Conservation (phyloP, 108 stramenopile species). For the Pseudonitzschia pungens region DNA sequence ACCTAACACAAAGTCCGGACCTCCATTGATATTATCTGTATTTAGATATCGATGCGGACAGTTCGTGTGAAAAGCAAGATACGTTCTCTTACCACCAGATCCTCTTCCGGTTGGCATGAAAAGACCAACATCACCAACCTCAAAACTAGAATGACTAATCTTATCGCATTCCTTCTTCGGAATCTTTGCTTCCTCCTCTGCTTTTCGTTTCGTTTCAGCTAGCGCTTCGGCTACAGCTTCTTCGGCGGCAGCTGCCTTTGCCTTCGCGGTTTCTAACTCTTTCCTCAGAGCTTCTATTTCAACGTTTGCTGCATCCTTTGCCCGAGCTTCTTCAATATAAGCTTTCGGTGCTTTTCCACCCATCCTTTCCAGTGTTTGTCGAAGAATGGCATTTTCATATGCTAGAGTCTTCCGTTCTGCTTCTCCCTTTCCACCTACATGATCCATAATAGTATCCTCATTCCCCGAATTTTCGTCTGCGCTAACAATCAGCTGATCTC, state of each 20-base stretch:
- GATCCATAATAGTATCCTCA: slow-evolving; percentile 65
- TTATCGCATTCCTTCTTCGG: slow-evolving; percentile 53
- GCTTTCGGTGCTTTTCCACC: slow-evolving; percentile 67
- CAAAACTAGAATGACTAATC: slow-evolving; percentile 82
- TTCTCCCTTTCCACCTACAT: slow-evolving; percentile 36
- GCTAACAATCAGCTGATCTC: slow-evolving; percentile 74
- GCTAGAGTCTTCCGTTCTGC: slow-evolving; percentile 72
- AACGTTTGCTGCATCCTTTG: slow-evolving; percentile 28
- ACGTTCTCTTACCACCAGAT: slow-evolving; percentile 66
- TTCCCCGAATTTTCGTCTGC: slow-evolving; percentile 67
- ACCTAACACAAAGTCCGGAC: slow-evolving; percentile 78
- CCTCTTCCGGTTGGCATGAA: slow-evolving; percentile 86
- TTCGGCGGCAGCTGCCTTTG: slow-evolving; percentile 39
- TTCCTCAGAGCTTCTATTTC: slow-evolving; percentile 35
- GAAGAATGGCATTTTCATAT: slow-evolving; percentile 79
- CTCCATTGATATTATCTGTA: slow-evolving; percentile 67
- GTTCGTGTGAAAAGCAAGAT: slow-evolving; percentile 80
- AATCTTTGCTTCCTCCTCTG: slow-evolving; percentile 1
- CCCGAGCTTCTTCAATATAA: slow-evolving; percentile 61
- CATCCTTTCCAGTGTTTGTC: slow-evolving; percentile 67
- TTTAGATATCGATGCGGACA: slow-evolving; percentile 84
- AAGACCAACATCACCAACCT: slow-evolving; percentile 77
- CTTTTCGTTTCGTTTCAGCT: slow-evolving; percentile 22
- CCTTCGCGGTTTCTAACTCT: slow-evolving; percentile 46
- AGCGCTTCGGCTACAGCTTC: slow-evolving; percentile 21